Evolutionary conservation across 2,329 filamentous ascomycete genomes (phyloP).

Genomic region (Hypomyces perniciosus): DNA sequence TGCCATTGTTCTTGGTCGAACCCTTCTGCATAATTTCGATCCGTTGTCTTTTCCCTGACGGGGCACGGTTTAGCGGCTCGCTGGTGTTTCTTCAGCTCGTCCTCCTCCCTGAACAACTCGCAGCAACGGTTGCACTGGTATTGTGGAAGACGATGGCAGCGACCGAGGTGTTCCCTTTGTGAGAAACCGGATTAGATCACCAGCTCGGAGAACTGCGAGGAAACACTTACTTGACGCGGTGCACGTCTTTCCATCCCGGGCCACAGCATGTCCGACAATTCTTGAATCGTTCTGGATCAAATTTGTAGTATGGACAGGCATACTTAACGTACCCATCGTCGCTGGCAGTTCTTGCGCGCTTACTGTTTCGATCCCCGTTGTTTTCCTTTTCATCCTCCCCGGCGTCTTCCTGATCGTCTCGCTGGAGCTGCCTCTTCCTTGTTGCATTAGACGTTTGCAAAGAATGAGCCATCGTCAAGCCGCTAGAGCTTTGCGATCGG

Average conservation of each 20-base stretch:
- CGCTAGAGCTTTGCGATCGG: not conserved
- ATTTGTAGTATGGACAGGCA: slow-evolving; percentile 33
- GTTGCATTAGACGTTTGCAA: not conserved
- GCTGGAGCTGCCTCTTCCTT: slow-evolving; percentile 4
- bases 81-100: slow-evolving; percentile 18
- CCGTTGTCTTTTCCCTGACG: slow-evolving; percentile 10
- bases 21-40: slow-evolving; percentile 16
- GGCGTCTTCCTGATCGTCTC: slow-evolving; percentile 19
- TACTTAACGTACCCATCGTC: slow-evolving; percentile 15
- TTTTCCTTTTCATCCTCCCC: slow-evolving; percentile 25
- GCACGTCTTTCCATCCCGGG: slow-evolving; percentile 19
- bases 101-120: slow-evolving; percentile 15
- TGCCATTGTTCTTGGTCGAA: slow-evolving; percentile 20
- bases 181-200: no score
- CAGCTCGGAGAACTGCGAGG: not conserved
- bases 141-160: slow-evolving; percentile 16
- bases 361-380: slow-evolving; percentile 28
- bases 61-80: slow-evolving; percentile 15
- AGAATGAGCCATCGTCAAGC: not conserved
- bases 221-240: slow-evolving; percentile 12
- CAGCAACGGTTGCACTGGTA: slow-evolving; percentile 19
- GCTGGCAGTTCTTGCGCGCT: slow-evolving; percentile 22
- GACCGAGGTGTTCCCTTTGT: slow-evolving; percentile 20
- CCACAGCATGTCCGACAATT: slow-evolving; percentile 19
- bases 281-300: slow-evolving; percentile 23